Percentiles rank a stretch among this genome's conserved stretches.
Conservation (phyloP, 2,329 filamentous ascomycete species). For the Dactylellina parvicollis region DNA sequence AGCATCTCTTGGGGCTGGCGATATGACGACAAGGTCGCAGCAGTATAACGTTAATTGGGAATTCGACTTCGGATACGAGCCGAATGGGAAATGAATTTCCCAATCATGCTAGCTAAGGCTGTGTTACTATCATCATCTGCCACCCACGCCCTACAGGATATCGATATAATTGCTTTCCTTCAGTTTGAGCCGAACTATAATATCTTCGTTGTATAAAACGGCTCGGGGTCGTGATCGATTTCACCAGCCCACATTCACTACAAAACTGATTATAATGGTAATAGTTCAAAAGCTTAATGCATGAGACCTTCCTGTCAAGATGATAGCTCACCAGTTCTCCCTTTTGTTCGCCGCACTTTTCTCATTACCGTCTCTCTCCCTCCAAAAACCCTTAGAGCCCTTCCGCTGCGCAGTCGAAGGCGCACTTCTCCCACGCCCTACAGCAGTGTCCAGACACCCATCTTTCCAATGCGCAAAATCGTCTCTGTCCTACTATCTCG, state of each 20-base stretch:
- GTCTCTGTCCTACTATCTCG: constrained; percentile 59
- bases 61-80: background rate
- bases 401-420: constrained; percentile 23
- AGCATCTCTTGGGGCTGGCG: background rate
- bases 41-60: constrained; percentile 14
- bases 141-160: background rate
- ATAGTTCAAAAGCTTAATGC: no score
- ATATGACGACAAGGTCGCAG: constrained; percentile 18
- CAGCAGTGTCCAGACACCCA: constrained; percentile 57
- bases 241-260: no score
- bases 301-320: background rate
- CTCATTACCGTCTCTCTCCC: background rate
- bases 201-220: no score
- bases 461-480: constrained; percentile 58
- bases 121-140: background rate
- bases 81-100: background rate
- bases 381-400: background rate
- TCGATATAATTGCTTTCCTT: no score
- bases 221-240: no score
- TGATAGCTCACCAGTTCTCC: background rate
- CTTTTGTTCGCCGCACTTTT: background rate
- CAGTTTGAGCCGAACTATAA: no score
- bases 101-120: background rate
- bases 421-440: constrained; percentile 60
- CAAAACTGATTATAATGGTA: no score